These are phyloP conservation scores for Allium fistulosum DNA, from an alignment of 106 monocot species.

Conservation along the genomic window DNA sequence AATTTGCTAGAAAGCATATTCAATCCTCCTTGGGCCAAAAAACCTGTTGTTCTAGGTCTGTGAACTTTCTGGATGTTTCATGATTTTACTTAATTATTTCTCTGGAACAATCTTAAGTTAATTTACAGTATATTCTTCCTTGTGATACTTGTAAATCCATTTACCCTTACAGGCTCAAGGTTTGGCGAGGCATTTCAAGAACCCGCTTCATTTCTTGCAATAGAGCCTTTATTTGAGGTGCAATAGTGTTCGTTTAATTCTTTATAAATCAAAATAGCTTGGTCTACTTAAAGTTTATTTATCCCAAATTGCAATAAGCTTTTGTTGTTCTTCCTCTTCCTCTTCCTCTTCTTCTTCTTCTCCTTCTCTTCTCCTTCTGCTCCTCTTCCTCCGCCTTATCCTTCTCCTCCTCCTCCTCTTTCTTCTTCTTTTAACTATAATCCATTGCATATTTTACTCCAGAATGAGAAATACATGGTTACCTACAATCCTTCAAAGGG, in stretches of 20 bases:
- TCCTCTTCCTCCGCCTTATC: too few relatives aligned
- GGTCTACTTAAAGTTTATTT: too few relatives aligned
- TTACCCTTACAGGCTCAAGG: conserved; percentile 50
- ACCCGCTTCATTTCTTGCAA: conserved; percentile 57
- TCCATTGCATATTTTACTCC: conserved; percentile 1
- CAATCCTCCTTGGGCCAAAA: conserved; percentile 69
- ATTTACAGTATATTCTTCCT: not conserved
- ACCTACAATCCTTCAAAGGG: conserved; percentile 81
- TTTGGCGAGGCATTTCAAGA: conserved; percentile 97
- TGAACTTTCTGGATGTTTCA: not conserved
- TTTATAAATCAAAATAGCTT: too few relatives aligned
- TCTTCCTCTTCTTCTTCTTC: too few relatives aligned
- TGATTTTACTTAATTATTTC: not conserved
- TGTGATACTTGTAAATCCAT: not conserved
- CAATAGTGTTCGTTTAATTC: not conserved
- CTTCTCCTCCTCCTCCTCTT: too few relatives aligned
- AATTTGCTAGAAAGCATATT: conserved; percentile 82
- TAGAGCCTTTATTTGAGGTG: conserved; percentile 81
- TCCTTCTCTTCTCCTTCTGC: too few relatives aligned
- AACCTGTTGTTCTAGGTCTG: conserved; percentile 64
- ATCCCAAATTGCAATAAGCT: too few relatives aligned
- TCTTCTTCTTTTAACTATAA: too few relatives aligned
- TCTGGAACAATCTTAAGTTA: not conserved
- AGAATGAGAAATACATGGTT: conserved; percentile 82
- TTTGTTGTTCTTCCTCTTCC: too few relatives aligned